Evolutionary conservation across 306 rosid species (phyloP), one percentile per base, ranked within the genome.

Genomic region (Dicorynia guianensis): DNA sequence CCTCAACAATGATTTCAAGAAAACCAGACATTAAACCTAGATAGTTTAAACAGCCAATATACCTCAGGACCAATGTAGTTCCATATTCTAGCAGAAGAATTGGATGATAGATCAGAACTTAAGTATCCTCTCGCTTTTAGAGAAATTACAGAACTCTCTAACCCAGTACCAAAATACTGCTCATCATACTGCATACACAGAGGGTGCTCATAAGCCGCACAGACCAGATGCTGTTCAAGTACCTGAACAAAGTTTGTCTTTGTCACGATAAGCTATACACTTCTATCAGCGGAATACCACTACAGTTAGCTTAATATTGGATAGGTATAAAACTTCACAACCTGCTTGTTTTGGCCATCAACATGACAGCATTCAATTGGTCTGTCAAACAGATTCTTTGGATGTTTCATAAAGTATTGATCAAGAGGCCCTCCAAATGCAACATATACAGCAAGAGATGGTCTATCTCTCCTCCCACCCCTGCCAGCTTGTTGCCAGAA

Each of bases 401-500:
- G 98, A 77, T 90, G 78, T 54, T 85, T 86, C 97, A 92, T 89
- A 71, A 95, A 95, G 78, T 95, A 92, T 68, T 92, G 97, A 85
- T 95, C 98, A 72, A 95, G 97, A 53, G 98, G 98, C 63, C 96
- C 87, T 66, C 81, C 91, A 70, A 88, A 95, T 76, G 97, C 97
- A 75, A 90, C 96, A 87, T 95, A 92, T 14, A 95, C 87, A 57
- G 97, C 89, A 82, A 95, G 97, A 75, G 97, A 95, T 50, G 93
- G 82, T 66, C 74, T 92, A 36, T 82, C 92, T 88, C 98, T 87
- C 90, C 98, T 88, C 76, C 98, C 98, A 50, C 92, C 93, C 77
- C 97, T 86, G 63, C 97, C 98, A 67, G 97, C 98, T 84, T 95
- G 97, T 79, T 95, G 98, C 98, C 97, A 90, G 87, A 95, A 80